A percentile compares a stretch with the other conserved stretches of the same genome.
Evolutionary conservation across 768 basidiomycete genomes (phyloP).

Genomic region (Suillus occidentalis): DNA sequence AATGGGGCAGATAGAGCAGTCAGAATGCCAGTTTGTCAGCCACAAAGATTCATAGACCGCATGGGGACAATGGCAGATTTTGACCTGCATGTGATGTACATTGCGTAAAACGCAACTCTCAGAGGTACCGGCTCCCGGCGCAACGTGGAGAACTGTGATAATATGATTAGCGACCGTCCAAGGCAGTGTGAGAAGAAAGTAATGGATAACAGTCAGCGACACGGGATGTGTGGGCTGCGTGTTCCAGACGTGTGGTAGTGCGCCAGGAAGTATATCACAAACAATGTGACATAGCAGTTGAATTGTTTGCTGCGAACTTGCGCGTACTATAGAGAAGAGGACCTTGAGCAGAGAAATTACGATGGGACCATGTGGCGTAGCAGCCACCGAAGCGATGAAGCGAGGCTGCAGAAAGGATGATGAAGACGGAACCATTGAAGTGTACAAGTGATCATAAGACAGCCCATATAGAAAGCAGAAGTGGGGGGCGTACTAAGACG

Average conservation of each 20-base stretch:
- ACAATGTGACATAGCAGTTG: neutral
- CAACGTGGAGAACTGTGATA: neutral
- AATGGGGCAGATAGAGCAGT: neutral
- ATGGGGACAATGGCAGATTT: neutral
- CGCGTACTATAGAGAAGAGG: neutral
- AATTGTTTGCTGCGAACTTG: neutral
- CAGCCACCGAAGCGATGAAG: neutral
- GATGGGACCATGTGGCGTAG: neutral
- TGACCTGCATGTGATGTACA: neutral
- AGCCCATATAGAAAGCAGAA: neutral
- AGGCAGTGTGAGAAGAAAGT: neutral
- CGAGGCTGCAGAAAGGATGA: neutral
- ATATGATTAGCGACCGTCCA: neutral
- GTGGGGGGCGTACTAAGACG: neutral
- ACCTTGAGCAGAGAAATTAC: neutral
- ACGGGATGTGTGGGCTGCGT: neutral
- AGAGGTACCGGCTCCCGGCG: neutral
- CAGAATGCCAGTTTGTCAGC: neutral
- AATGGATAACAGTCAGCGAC: neutral
- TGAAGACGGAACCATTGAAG: neutral
- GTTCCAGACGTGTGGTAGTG: neutral
- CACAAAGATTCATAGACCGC: neutral
- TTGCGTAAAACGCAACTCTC: neutral
- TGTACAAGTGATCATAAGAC: neutral
- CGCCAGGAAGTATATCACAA: neutral